These are phyloP conservation scores for Yarrowia sp. DNA, from an alignment of 805 yeast species.

Conservation along the genomic window DNA sequence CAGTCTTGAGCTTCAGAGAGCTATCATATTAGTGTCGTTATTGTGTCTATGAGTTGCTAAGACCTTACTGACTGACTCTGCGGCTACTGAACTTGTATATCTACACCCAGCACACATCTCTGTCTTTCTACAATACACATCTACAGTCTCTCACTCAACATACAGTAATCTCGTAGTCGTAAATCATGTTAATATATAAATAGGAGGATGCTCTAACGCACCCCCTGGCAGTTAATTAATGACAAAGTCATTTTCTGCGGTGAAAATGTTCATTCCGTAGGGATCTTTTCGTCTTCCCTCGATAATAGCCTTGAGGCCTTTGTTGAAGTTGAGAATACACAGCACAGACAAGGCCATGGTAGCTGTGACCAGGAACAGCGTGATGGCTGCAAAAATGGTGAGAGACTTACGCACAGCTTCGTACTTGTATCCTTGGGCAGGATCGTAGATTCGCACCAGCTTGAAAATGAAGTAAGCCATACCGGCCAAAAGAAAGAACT, in stretches of 20 bases:
- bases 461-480: slow-evolving; percentile 50
- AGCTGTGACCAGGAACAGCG: slow-evolving; percentile 42
- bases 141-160: too few relatives aligned
- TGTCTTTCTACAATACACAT: too few relatives aligned
- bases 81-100: too few relatives aligned
- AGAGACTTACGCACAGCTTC: slow-evolving; percentile 47
- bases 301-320: slow-evolving; percentile 34
- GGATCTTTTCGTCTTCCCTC: slow-evolving; percentile 11
- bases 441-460: slow-evolving; percentile 47
- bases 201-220: not conserved
- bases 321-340: slow-evolving; percentile 37
- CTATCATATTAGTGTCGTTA: too few relatives aligned
- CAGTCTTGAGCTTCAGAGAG: too few relatives aligned
- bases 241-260: slow-evolving; percentile 16
- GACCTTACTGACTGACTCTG: too few relatives aligned
- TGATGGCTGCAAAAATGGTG: slow-evolving; percentile 47
- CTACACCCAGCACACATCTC: too few relatives aligned
- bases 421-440: slow-evolving; percentile 42
- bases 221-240: not conserved
- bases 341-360: slow-evolving; percentile 39
- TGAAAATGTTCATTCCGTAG: slow-evolving; percentile 21
- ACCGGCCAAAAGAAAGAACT: slow-evolving; percentile 43
- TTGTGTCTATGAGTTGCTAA: too few relatives aligned
- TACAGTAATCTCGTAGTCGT: not conserved
- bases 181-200: not conserved